Percentiles rank a stretch among this genome's conserved stretches.
Conservation (phyloP, 106 monocot genomes). For the Vanilla planifolia region DNA sequence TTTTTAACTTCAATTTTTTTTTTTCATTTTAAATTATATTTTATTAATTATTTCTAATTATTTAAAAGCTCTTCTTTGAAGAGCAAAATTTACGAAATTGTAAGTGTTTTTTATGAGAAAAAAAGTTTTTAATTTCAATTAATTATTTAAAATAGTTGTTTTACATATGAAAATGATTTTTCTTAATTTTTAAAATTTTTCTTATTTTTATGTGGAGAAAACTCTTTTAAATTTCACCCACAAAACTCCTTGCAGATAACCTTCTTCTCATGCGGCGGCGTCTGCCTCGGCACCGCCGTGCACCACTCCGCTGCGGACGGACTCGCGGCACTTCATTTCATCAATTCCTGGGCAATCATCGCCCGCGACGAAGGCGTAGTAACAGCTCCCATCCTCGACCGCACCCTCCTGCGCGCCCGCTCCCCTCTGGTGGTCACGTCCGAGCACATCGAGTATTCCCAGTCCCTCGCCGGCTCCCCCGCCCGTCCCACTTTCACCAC, state of each 20-base stretch:
- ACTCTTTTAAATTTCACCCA: not conserved
- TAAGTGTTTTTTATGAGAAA: not conserved
- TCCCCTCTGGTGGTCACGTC: conserved; percentile 20
- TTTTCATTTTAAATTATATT: no score
- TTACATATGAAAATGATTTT: no score
- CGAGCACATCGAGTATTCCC: conserved; percentile 32
- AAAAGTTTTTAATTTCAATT: no score
- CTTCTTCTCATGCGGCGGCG: conserved; percentile 54
- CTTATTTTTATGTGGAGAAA: no score
- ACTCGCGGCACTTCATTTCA: conserved; percentile 33
- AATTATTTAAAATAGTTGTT: no score
- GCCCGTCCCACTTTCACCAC: not conserved
- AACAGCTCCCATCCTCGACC: conserved; percentile 23
- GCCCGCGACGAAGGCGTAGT: conserved; percentile 14
- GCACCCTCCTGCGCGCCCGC: conserved; percentile 33
- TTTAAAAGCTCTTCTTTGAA: no score
- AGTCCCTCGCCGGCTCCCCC: not conserved
- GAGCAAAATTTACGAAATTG: no score
- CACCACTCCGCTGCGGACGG: conserved; percentile 58
- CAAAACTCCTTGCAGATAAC: conserved; percentile 31
- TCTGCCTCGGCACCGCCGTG: conserved; percentile 30
- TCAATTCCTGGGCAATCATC: conserved; percentile 50
- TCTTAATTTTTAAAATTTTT: no score
- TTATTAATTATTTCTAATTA: no score
- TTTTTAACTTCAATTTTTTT: no score